Base-by-base conservation (phyloP, 176 grass and related monocot species). In the Cenchrus fungigraminus region DNA sequence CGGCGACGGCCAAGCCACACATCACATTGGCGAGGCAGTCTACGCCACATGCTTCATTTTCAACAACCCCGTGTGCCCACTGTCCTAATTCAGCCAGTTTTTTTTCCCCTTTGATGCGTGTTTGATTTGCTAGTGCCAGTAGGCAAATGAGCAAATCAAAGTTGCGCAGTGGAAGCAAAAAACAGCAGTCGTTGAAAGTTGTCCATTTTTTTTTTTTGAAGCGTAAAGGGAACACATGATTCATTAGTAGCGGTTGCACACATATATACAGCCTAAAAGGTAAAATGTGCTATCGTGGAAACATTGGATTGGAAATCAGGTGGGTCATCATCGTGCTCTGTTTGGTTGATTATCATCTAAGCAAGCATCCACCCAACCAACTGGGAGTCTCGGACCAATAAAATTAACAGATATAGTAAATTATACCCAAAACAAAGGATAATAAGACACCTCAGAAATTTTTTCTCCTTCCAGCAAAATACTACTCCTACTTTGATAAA, bases 41-140 rank as follows among this genome's bases (percentile, higher is more conserved):
- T 43, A 59, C 40, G 13, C 83, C 83, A 82, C 83, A 71, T 1
- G 62, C 83, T 71, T 71, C 88, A 10, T 45, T 82, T 0, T 82
- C 88, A 6, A 6, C 11, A 77, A 57, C 65, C 77, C 79, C 8
- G 2, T 34, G 47, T 43, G 50, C 11, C 9, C 13, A 8, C 51
- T 79, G 76, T 79, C 67, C 16, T 66, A 22, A 46, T 65, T 16
- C 74, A 44, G 9, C 40, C 28, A 60, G 62, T 15, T n/a, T n/a
- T 59, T 54, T 25, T 52, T 25, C 51, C 57, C 53, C 70, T 71
- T 32, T 28, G 2, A 62, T 29, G 60, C 74, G 42, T 29, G 68
- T 66, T 65, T 57, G 78, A 57, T 25, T 37, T 47, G 13, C 19
- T 50, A 22, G 55, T 40, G 37, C 58, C 13, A 3, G 47, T 52